Evolutionary conservation across 306 rosid genomes (phyloP), one percentile per base, ranked within the genome.

Genomic region (Hippophae tibetana): DNA sequence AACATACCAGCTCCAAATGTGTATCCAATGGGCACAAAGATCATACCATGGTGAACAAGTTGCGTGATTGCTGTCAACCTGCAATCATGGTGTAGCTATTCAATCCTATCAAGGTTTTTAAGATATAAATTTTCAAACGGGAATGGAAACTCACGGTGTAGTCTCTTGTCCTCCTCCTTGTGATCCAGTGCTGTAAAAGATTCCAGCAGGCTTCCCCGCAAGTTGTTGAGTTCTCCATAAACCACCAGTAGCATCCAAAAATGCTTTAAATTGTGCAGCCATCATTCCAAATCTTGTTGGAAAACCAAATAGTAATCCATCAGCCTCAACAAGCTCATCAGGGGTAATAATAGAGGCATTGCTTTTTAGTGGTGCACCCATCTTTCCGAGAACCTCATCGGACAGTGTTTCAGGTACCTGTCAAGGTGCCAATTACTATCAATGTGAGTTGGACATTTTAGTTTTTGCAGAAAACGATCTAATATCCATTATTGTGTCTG

Each of bases 121-220:
- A 31, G 38, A 31, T 31, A 31, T 31, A 31, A 47, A 8, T 38
- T 50, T 51, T 58, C 14, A 3, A 43, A 31, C 52, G 47, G 57
- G 45, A 53, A 27, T 12, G 46, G 9, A 43, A 66, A 74, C 97
- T 83, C 62, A 87, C 96, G 97, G 70, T 1, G 86, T 79, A 47
- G 84, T 82, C 79, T 90, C 97, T 73, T 90, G 97, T 53, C 95
- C 97, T 43, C 97, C 86, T 42, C 97, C 97, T 74, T 90, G 97
- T 57, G 94, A 79, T 60, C 83, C 86, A 64, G 96, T 85, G 84
- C 92, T 75, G 64, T 70, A 85, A 72, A 90, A 90, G 67, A 90
- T 47, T 60, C 97, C 94, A 0, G 96, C 97, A 63, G 96, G 95
- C 67, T 90, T 90, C 46, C 97, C 97, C 2, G 94, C 76, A 5